Base-by-base conservation (phyloP, 140 eudicot genomes). In the Senecio squalidus region DNA sequence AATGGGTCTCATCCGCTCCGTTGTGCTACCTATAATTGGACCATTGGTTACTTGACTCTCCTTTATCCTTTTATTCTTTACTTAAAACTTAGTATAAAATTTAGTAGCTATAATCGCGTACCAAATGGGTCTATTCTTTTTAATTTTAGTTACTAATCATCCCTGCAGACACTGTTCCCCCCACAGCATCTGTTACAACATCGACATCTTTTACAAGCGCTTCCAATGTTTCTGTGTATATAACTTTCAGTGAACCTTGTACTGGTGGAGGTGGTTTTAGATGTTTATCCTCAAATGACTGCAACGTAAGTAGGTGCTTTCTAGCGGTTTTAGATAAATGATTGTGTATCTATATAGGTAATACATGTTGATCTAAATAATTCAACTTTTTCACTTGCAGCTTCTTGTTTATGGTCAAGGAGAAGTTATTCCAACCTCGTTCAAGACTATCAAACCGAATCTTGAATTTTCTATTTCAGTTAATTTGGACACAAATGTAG, bases 371-470 rank as follows among this genome's bases (percentile, higher is more conserved):
- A 53, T 52, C 65, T 45, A 48, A 69, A 3, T 21, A 38, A 8
- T 25, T 54, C 25, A 25, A 25, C 4, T 43, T 66, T 34, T 58
- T 46, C 44, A 25, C 50, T 30, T 66, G 64, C 92, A 92, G 98
- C 92, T 92, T 75, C 84, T 86, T 64, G 95, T 76, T 60, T 87
- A 92, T 62, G 98, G 96, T 64, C 71, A 82, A 30, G 98, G 95
- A 2, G 70, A 81, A 58, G 92, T 92, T 53, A 53, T 87, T 62
- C 98, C 98, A 56, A 49, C 47, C 24, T 69, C 89, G 13, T 79
- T 92, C 15, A 74, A 53, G 6, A 65, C 73, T 21, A 62, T 92
- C 58, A 68, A 84, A 72, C 84, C 78, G 39, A 70, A 82, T 73
- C 82, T 84, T 66, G 72, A 70, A 70, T 92, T 48, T 64, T 78